These are phyloP conservation scores for Xylaria nigripes DNA, from an alignment of 495 filamentous ascomycete species.

Conservation along the genomic window DNA sequence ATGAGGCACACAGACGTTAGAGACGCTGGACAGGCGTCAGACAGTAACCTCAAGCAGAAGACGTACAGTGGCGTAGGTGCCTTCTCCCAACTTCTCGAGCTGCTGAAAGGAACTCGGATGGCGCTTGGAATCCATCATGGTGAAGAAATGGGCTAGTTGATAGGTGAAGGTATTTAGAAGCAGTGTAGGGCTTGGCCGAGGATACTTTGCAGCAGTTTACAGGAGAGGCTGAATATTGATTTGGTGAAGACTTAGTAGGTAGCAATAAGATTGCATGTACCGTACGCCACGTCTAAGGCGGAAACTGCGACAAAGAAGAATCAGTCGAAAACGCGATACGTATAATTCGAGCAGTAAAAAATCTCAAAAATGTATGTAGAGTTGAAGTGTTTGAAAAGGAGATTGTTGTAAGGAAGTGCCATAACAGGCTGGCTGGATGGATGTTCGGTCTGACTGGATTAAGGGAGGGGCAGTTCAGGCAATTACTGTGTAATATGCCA, in stretches of 20 bases:
- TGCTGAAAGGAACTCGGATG: slow-evolving; percentile 96
- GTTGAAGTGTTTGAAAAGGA: background rate
- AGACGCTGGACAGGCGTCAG: background rate
- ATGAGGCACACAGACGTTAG: slow-evolving; percentile 9
- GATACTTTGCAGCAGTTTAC: background rate
- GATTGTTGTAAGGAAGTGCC: too few species aligned
- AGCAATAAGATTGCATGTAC: background rate
- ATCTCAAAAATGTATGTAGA: background rate
- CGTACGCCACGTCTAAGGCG: background rate
- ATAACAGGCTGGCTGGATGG: background rate
- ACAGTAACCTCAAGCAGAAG: background rate
- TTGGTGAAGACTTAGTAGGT: background rate
- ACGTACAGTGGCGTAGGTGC: slow-evolving; percentile 94
- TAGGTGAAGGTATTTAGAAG: slow-evolving; percentile 8
- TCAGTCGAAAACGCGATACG: background rate
- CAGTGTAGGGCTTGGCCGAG: slow-evolving; percentile 10
- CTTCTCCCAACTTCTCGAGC: slow-evolving; percentile 97
- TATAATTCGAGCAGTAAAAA: background rate
- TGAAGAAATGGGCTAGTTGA: background rate
- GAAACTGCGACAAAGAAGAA: background rate
- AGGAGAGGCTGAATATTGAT: background rate
- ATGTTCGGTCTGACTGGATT: background rate
- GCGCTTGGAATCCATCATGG: slow-evolving; percentile 74
- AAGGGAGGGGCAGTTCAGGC: slow-evolving; percentile 6
- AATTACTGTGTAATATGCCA: slow-evolving; percentile 5